These are phyloP conservation scores for Hemisphaericaspora lyxosophila DNA, from an alignment of 1,139 yeast genomes.

Conservation along the genomic window DNA sequence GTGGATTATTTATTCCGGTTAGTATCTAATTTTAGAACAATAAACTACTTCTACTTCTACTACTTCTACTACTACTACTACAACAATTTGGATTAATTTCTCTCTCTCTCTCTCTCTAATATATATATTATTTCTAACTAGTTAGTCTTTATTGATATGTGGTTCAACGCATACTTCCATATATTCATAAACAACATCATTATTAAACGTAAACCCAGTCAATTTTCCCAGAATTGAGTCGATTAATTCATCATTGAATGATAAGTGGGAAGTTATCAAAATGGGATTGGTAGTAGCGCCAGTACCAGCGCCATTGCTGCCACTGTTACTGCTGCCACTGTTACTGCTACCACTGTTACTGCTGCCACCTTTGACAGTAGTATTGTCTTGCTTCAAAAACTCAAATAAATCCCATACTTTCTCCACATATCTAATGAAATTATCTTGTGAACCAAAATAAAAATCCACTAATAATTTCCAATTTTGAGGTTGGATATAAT, in stretches of 20 bases:
- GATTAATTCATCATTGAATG: constrained; percentile 24
- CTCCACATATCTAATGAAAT: constrained; percentile 25
- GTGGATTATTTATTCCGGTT: no score
- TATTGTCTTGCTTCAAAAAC: constrained; percentile 19
- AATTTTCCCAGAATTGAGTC: constrained; percentile 17
- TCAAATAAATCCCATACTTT: constrained; percentile 30
- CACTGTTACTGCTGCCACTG: not conserved
- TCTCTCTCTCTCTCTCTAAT: no score
- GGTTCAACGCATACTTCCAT: constrained; percentile 26
- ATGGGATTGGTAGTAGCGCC: not conserved
- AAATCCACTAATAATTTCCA: constrained; percentile 22
- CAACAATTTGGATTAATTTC: no score
- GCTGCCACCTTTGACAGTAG: constrained; percentile 6
- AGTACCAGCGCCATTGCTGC: not conserved
- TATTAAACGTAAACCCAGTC: constrained; percentile 24
- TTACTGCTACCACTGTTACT: not conserved
- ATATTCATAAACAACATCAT: constrained; percentile 25
- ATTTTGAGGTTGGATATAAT: constrained; percentile 9
- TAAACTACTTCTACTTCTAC: no score
- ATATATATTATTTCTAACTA: no score
- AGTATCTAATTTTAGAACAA: no score
- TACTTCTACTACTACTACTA: no score
- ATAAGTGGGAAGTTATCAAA: constrained; percentile 20
- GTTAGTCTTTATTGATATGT: no score
- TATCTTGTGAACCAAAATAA: constrained; percentile 33